Base-by-base conservation (phyloP, 1,284 basidiomycete species). In the Puccinia polysora region DNA sequence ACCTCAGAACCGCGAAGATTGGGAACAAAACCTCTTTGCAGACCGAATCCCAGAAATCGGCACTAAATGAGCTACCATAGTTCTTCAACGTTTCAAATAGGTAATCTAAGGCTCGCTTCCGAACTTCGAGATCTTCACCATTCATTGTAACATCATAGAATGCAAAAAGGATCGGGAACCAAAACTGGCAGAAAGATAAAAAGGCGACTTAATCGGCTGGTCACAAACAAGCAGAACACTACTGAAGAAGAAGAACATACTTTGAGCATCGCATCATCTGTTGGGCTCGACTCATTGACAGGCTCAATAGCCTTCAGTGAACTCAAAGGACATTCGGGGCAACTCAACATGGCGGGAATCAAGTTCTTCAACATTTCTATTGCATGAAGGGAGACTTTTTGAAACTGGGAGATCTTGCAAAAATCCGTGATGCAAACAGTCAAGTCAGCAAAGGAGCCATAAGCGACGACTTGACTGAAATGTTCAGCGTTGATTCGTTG, bases 121-220 rank as follows among this genome's bases (percentile, higher is more conserved):
- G 87, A 73, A 99, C 94, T 85, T 99, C 96, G 47, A 99, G 83
- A 79, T 99, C 96, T 81, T 98, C 97, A 15, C 93, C 96, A 74
- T 97, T 98, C 96, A 99, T 99, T 80, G 98, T 95, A 74, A 99
- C 94, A 80, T 98, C 96, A 82, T 96, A 97, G 82, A 97, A 97
- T 25, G 90, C 89, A 79, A 98, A 96, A 20, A 98, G 83, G 3
- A 94, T 87, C 0, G 96, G 96, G 82, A 91, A 94, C 96, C 96
- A 99, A 81, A 89, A 97, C 78, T 73, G 20, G 23, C 12, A 5
- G 34, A 52, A 34, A 53, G 7, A 40, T 18, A 30, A 49, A 47
- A 47, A 43, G 23, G 23, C 15, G 10, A 23, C 23, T 64, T 32
- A 49, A 15, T 47, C 32, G n/a, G n/a, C 7, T 28, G 10, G 10